These are phyloP conservation scores for Russula earlei DNA, from an alignment of 768 basidiomycete species.

Conservation along the genomic window DNA sequence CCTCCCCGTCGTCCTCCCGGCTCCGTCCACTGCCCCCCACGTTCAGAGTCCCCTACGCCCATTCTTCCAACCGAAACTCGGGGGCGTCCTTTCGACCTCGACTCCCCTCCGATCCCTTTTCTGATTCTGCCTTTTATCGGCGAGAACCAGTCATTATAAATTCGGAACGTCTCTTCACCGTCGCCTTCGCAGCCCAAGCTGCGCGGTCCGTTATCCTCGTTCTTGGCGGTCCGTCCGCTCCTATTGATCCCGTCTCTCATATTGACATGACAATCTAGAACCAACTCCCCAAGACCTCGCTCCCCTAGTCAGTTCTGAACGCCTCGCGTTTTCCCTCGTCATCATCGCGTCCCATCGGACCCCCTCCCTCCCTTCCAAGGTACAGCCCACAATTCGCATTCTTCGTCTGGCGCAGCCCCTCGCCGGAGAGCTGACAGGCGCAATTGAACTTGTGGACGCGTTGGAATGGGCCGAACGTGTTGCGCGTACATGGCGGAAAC, in stretches of 20 bases:
- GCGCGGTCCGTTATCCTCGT: slow-evolving; percentile 30
- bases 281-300: slow-evolving; percentile 24
- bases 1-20: too few relatives aligned
- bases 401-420: slow-evolving; percentile 29
- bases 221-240: slow-evolving; percentile 28
- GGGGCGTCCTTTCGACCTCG: slow-evolving; percentile 28
- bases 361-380: slow-evolving; percentile 23
- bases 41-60: neutral
- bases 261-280: neutral
- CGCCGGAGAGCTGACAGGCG: slow-evolving; percentile 26
- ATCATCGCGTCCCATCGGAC: slow-evolving; percentile 31
- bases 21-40: too few relatives aligned
- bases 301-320: slow-evolving; percentile 28
- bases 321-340: slow-evolving; percentile 30
- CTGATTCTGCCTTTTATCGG: slow-evolving; percentile 16
- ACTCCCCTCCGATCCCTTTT: slow-evolving; percentile 31
- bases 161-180: slow-evolving; percentile 21
- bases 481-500: slow-evolving; percentile 29
- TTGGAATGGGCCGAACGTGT: slow-evolving; percentile 35
- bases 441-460: slow-evolving; percentile 29
- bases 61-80: slow-evolving; percentile 5
- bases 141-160: slow-evolving; percentile 26
- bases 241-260: neutral
- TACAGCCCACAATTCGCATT: slow-evolving; percentile 28
- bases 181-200: slow-evolving; percentile 17